Conservation (phyloP, 371 early-diverging fungal genomes). For the Furculomyces boomerangus region DNA sequence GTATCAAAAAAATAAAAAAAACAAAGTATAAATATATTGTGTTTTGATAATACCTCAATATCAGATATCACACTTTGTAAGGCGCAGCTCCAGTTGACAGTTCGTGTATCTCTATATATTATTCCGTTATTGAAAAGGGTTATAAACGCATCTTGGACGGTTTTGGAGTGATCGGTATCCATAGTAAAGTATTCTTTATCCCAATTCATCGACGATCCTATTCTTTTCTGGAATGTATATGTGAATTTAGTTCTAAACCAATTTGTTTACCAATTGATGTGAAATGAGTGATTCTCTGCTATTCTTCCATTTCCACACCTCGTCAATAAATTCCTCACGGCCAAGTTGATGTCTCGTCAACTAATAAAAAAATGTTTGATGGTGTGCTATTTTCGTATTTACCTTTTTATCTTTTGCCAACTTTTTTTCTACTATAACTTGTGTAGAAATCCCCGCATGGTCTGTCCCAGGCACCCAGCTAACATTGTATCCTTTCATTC, state of each 20-base stretch:
- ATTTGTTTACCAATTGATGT: conserved; percentile 44
- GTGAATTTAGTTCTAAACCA: background rate
- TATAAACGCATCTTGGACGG: conserved; percentile 93
- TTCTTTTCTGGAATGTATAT: conserved; percentile 27
- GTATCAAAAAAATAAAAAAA: background rate
- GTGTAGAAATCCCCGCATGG: conserved; percentile 99
- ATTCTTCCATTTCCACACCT: conserved; percentile 95
- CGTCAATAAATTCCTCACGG: conserved; percentile 75
- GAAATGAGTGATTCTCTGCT: conserved; percentile 71
- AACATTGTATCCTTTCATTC: conserved; percentile 95
- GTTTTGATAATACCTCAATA: conserved; percentile 96
- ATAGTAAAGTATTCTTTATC: conserved; percentile 85
- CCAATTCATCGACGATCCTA: conserved; percentile 97
- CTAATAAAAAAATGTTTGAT: background rate
- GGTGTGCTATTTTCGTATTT: background rate
- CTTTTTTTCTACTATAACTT: conserved; percentile 95
- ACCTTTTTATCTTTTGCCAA: conserved; percentile 54
- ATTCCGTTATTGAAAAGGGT: conserved; percentile 89
- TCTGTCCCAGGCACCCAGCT: conserved; percentile 97
- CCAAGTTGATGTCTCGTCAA: conserved; percentile 82
- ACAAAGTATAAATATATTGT: too few relatives aligned
- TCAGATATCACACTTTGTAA: conserved; percentile 96
- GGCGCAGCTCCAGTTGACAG: conserved; percentile 98
- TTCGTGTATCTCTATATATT: conserved; percentile 90
- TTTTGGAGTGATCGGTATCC: conserved; percentile 64